Conservation (phyloP, 2,329 filamentous ascomycete species). For the Fusarium oxysporum region DNA sequence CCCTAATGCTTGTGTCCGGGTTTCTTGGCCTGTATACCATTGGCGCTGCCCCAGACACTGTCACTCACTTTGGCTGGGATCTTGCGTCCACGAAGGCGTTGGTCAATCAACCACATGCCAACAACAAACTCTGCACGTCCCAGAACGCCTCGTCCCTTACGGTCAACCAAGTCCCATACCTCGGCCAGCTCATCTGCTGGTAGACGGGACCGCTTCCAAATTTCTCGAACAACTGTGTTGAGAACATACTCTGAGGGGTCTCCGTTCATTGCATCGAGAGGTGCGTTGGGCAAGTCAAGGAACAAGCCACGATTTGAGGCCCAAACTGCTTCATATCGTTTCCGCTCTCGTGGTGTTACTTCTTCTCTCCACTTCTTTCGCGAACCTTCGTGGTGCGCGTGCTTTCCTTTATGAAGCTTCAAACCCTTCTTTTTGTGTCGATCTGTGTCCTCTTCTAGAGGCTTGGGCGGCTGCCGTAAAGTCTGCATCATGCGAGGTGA, state of each 20-base stretch:
- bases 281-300: conserved; percentile 46
- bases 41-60: conserved; percentile 80
- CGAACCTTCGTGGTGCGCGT: conserved; percentile 81
- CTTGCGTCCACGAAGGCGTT: conserved; percentile 82
- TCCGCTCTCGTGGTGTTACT: conserved; percentile 78
- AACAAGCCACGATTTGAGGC: conserved; percentile 79
- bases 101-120: conserved; percentile 85
- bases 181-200: conserved; percentile 76
- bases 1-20: conserved; percentile 10
- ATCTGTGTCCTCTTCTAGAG: conserved; percentile 65
- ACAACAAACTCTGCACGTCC: conserved; percentile 81
- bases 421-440: conserved; percentile 61
- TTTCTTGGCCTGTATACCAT: conserved; percentile 52
- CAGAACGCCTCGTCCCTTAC: conserved; percentile 65
- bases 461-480: conserved; percentile 66
- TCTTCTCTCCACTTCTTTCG: conserved; percentile 81
- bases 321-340: conserved; percentile 86
- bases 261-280: conserved; percentile 31
- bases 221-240: conserved; percentile 76
- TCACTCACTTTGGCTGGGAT: conserved; percentile 76
- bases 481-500: conserved; percentile 72
- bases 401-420: conserved; percentile 67
- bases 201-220: conserved; percentile 79
- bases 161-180: conserved; percentile 81
- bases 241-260: conserved; percentile 65